Conservation (phyloP, 1,284 basidiomycete species). For the Moniliophthora roreri region DNA sequence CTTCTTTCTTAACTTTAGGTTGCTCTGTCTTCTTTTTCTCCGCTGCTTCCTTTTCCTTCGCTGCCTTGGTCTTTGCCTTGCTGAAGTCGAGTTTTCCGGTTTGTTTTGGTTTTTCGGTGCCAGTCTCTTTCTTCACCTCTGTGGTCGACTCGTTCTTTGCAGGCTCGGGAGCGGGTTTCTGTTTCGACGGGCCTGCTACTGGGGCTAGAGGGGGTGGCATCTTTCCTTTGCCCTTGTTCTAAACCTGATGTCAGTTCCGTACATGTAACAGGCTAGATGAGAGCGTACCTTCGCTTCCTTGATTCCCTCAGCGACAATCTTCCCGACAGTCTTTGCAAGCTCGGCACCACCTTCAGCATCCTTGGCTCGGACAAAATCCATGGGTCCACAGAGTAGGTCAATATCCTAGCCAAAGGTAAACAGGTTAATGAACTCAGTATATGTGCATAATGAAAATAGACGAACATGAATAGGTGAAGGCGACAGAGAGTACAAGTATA, state of each 20-base stretch:
- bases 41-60: constrained; percentile 28
- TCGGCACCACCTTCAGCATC: constrained; percentile 47
- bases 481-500: constrained; percentile 68
- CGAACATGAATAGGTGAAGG: constrained; percentile 58
- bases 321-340: constrained; percentile 47
- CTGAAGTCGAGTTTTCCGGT: constrained; percentile 64
- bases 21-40: constrained; percentile 17
- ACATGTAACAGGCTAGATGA: neutral
- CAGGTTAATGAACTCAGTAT: neutral
- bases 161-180: constrained; percentile 25
- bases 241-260: constrained; percentile 10
- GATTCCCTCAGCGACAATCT: constrained; percentile 50
- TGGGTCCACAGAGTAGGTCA: constrained; percentile 53
- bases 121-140: constrained; percentile 19
- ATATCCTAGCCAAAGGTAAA: constrained; percentile 47
- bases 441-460: constrained; percentile 12
- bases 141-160: constrained; percentile 20
- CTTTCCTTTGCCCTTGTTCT: constrained; percentile 15
- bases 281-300: constrained; percentile 35
- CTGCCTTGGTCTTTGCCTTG: constrained; percentile 54
- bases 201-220: constrained; percentile 18
- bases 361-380: constrained; percentile 43
- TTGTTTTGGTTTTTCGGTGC: constrained; percentile 39
- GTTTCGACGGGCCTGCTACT: constrained; percentile 31
- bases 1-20: constrained; percentile 22